phyloP scores from a whole-genome alignment of 2,329 filamentous ascomycete species.

The Phyllosticta capitalensis region DNA sequence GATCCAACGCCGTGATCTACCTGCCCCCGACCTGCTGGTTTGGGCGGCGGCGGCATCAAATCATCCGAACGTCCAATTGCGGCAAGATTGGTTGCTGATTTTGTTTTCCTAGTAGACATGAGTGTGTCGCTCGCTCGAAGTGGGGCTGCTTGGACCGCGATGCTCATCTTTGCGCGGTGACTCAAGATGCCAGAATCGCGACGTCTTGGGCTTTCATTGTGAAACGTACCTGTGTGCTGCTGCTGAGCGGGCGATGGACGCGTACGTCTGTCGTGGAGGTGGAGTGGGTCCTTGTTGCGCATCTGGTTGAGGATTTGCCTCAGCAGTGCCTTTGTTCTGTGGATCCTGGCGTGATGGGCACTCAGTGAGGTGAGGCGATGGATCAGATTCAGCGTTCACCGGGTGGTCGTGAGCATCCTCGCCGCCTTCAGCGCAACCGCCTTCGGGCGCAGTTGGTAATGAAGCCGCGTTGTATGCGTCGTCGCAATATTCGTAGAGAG shows the following conservation, averaged over 20 bases:
- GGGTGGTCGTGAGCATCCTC: not conserved
- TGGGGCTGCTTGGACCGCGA: not conserved
- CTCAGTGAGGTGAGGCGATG: not conserved
- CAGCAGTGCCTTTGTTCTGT: not conserved
- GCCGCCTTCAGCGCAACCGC: not conserved
- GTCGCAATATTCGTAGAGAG: slow-evolving; percentile 23
- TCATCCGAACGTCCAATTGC: not conserved
- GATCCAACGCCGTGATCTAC: not conserved
- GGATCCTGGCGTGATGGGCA: not conserved
- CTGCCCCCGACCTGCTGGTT: not conserved
- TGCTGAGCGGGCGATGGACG: not conserved
- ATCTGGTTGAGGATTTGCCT: not conserved
- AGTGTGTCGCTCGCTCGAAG: too few species aligned
- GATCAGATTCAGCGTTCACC: not conserved
- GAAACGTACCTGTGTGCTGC: not conserved
- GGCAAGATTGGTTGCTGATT: not conserved
- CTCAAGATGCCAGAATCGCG: not conserved
- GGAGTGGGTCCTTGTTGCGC: not conserved
- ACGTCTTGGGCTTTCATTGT: not conserved
- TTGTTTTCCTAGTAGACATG: too few species aligned
- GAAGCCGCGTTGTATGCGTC: not conserved
- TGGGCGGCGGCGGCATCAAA: not conserved
- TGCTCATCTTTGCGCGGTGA: not conserved
- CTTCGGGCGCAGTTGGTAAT: not conserved
- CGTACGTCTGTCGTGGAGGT: not conserved